These are phyloP conservation scores for Aspergillus persii DNA, from an alignment of 2,329 filamentous ascomycete species.

Conservation along the genomic window DNA sequence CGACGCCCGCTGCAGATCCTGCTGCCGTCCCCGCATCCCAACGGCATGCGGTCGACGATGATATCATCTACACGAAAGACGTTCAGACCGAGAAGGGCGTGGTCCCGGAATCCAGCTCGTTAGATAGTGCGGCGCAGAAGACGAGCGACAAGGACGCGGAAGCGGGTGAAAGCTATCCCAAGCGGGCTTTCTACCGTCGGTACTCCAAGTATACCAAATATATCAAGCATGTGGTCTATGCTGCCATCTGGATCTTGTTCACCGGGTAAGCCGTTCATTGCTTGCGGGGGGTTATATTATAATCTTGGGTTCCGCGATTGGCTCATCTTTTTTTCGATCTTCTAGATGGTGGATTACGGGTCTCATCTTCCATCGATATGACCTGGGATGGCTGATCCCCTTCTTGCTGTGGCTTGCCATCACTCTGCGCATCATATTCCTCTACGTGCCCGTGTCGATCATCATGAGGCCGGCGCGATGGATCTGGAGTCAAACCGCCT, in stretches of 20 bases:
- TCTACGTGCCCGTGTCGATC: conserved; percentile 67
- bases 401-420: conserved; percentile 78
- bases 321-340: conserved; percentile 14
- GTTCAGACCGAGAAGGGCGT: conserved; percentile 3
- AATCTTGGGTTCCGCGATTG: not conserved
- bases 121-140: conserved; percentile 39
- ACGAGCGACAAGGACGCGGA: conserved; percentile 39
- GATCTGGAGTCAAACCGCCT: conserved; percentile 65
- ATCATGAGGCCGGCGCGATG: conserved; percentile 65
- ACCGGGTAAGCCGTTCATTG: conserved; percentile 48
- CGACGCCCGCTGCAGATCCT: not conserved
- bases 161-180: conserved; percentile 33
- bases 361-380: conserved; percentile 67
- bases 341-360: conserved; percentile 73
- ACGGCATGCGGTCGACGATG: not conserved
- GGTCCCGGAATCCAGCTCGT: conserved; percentile 26
- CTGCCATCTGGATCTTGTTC: conserved; percentile 50
- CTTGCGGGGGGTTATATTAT: not conserved
- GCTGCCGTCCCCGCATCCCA: not conserved
- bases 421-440: conserved; percentile 69
- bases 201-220: conserved; percentile 10
- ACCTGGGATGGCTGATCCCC: conserved; percentile 78
- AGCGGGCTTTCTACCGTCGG: conserved; percentile 27
- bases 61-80: conserved; percentile 4
- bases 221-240: conserved; percentile 43